phyloP scores from a whole-genome alignment of 768 basidiomycete species.

The Phanerochaete sordida region DNA sequence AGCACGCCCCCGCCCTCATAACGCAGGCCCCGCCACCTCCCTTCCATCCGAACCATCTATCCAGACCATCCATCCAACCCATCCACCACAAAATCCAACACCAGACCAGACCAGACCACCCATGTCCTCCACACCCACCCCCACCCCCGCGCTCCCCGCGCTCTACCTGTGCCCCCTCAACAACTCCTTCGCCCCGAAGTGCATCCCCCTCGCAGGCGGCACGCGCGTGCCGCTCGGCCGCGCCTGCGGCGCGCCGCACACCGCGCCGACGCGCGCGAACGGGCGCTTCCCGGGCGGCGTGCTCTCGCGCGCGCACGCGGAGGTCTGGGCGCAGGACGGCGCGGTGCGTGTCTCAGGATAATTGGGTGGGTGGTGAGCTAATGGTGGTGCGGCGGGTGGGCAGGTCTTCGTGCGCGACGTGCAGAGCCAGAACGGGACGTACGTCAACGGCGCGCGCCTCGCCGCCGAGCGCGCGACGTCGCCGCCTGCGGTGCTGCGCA shows the following conservation, averaged over 20 bases:
- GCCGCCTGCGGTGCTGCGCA: slow-evolving; percentile 89
- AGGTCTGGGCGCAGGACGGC: slow-evolving; percentile 89
- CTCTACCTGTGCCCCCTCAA: not conserved
- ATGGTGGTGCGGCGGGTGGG: not conserved
- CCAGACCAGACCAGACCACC: too few relatives aligned
- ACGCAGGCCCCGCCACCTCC: too few relatives aligned
- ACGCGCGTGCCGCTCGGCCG: slow-evolving; percentile 82
- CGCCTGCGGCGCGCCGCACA: slow-evolving; percentile 90
- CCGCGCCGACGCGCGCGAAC: slow-evolving; percentile 86
- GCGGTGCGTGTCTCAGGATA: slow-evolving; percentile 49
- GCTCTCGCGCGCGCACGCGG: slow-evolving; percentile 89
- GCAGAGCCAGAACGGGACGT: slow-evolving; percentile 96
- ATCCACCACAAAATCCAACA: too few relatives aligned
- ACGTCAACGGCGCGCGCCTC: slow-evolving; percentile 93
- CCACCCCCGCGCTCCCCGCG: not conserved
- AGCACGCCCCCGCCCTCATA: too few relatives aligned
- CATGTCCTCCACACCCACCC: too few relatives aligned
- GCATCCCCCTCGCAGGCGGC: not conserved
- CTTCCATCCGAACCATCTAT: too few relatives aligned
- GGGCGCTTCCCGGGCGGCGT: slow-evolving; percentile 97
- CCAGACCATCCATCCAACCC: too few relatives aligned
- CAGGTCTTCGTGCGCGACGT: slow-evolving; percentile 98
- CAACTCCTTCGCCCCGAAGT: not conserved
- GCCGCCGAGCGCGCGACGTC: slow-evolving; percentile 87
- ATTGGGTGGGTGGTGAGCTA: not conserved